phyloP scores from a whole-genome alignment of 805 yeast genomes.

The Barnettozyma salicaria region DNA sequence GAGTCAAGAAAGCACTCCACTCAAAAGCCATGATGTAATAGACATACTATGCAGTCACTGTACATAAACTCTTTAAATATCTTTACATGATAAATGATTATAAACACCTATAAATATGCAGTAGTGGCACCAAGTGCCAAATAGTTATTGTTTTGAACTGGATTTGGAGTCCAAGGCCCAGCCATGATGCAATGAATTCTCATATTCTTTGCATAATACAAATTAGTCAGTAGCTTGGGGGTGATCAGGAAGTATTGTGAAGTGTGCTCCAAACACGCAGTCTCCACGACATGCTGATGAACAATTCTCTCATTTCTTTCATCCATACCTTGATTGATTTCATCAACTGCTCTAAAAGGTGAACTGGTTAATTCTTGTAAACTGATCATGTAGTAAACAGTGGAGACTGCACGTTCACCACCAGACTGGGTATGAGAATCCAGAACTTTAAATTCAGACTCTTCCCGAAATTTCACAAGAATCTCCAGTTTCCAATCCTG shows the following conservation, averaged over 20 bases:
- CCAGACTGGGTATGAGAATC: slow-evolving; percentile 94
- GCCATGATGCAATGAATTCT: slow-evolving; percentile 80
- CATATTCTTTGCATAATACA: slow-evolving; percentile 76
- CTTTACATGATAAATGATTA: background rate
- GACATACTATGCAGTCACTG: background rate
- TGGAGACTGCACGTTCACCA: slow-evolving; percentile 95
- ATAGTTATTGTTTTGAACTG: slow-evolving; percentile 27
- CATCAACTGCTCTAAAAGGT: slow-evolving; percentile 94
- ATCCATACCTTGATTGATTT: slow-evolving; percentile 99
- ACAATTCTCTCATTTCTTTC: slow-evolving; percentile 83
- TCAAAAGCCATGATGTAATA: background rate
- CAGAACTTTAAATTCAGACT: slow-evolving; percentile 59
- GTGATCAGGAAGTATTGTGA: slow-evolving; percentile 91
- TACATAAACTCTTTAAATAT: background rate
- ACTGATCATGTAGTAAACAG: slow-evolving; percentile 84
- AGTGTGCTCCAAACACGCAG: slow-evolving; percentile 61
- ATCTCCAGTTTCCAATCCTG: slow-evolving; percentile 81
- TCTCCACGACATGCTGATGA: slow-evolving; percentile 78
- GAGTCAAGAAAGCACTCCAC: slow-evolving; percentile 28
- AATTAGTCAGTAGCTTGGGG: slow-evolving; percentile 77
- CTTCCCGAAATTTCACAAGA: slow-evolving; percentile 78
- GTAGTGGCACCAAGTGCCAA: slow-evolving; percentile 33
- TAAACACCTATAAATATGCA: slow-evolving; percentile 7
- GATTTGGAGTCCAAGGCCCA: slow-evolving; percentile 39
- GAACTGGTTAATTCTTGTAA: slow-evolving; percentile 82